Evolutionary conservation across 495 filamentous ascomycete species (phyloP).

Genomic region (Aspergillus avenaceus): DNA sequence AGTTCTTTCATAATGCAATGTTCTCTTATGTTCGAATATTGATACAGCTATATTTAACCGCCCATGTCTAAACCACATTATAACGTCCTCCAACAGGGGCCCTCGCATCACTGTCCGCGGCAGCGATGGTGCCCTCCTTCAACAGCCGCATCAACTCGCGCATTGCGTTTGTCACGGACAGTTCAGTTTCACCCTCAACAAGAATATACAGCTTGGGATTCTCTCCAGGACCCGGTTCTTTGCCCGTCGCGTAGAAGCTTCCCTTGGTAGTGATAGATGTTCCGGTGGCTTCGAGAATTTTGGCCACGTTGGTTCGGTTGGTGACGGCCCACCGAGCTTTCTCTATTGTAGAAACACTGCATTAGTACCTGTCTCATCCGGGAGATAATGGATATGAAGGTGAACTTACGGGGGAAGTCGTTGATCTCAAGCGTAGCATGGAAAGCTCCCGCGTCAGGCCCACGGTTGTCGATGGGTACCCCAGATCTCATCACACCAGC

Average conservation of each 20-base stretch:
- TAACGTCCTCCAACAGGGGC: constrained; percentile 83
- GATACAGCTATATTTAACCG: constrained; percentile 16
- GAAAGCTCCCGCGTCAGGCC: constrained; percentile 94
- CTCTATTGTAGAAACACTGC: constrained; percentile 42
- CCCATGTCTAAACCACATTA: constrained; percentile 63
- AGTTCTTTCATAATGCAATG: not conserved
- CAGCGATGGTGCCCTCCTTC: constrained; percentile 89
- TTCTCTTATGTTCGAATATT: constrained; percentile 1
- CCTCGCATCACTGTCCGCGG: constrained; percentile 76
- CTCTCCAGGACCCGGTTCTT: constrained; percentile 66
- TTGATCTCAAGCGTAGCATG: constrained; percentile 98
- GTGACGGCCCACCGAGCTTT: constrained; percentile 99
- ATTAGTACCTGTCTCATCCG: constrained; percentile 21
- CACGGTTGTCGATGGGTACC: constrained; percentile 97
- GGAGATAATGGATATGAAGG: not conserved
- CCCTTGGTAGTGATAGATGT: constrained; percentile 98
- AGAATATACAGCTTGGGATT: constrained; percentile 94
- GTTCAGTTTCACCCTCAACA: constrained; percentile 94
- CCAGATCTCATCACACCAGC: constrained; percentile 83
- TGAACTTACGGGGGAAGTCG: constrained; percentile 81
- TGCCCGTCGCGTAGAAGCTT: constrained; percentile 78
- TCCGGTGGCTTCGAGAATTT: constrained; percentile 91
- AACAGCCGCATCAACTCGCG: constrained; percentile 81
- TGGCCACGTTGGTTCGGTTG: constrained; percentile 97
- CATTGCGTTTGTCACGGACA: constrained; percentile 89